These are phyloP conservation scores for Trapa bicornis DNA, from an alignment of 345 rosid genomes.

Conservation along the genomic window DNA sequence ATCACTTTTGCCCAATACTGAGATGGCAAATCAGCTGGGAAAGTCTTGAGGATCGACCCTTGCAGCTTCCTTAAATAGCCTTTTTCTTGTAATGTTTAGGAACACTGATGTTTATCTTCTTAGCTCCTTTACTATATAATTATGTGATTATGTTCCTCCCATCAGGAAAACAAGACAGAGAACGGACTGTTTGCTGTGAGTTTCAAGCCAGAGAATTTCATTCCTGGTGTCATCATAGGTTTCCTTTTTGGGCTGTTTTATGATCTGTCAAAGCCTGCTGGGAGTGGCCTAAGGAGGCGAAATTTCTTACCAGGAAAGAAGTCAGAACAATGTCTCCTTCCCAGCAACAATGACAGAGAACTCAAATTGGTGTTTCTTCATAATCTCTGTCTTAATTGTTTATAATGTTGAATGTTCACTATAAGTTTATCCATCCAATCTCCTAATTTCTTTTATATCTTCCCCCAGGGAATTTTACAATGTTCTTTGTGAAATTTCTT, in stretches of 20 bases:
- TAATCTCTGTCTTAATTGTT: background rate
- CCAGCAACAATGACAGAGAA: constrained; percentile 41
- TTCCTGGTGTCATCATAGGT: constrained; percentile 75
- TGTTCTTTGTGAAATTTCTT: background rate
- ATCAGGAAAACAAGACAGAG: constrained; percentile 36
- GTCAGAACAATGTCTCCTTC: constrained; percentile 25
- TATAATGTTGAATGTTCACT: background rate
- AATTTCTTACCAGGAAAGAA: constrained; percentile 44
- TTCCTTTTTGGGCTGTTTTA: constrained; percentile 66
- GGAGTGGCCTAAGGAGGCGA: constrained; percentile 32
- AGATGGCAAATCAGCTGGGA: background rate
- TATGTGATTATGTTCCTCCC: constrained; percentile 3
- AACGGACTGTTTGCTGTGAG: constrained; percentile 42
- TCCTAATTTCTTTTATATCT: background rate
- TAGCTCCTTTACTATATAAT: background rate
- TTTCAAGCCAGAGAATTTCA: constrained; percentile 64
- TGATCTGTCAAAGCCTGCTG: constrained; percentile 53
- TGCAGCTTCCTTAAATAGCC: background rate
- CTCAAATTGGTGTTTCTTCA: constrained; percentile 59
- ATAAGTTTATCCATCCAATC: background rate
- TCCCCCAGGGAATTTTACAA: no score
- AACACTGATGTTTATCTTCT: background rate
- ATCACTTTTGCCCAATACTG: background rate
- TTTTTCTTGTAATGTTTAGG: background rate
- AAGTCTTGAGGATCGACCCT: background rate